Percentiles rank a stretch among this genome's conserved stretches.
Conservation (phyloP, 2,329 filamentous ascomycete genomes). For the Penicillium vulpinum region DNA sequence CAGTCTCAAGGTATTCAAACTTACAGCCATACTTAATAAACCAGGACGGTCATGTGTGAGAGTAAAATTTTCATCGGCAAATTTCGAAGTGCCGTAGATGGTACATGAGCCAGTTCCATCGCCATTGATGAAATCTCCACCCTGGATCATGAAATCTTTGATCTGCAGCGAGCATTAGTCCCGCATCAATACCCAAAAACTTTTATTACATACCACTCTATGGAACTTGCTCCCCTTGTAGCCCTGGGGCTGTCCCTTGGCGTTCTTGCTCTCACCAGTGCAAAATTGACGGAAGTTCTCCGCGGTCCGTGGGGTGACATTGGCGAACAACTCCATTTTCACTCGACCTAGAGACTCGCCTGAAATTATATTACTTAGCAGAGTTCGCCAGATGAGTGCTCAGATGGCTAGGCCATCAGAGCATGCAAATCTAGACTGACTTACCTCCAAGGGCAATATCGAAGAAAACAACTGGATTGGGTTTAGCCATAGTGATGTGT, state of each 20-base stretch:
- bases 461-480: slow-evolving; percentile 51
- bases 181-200: background rate
- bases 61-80: slow-evolving; percentile 87
- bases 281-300: slow-evolving; percentile 98
- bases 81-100: slow-evolving; percentile 83
- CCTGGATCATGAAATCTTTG: slow-evolving; percentile 95
- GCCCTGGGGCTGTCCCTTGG: slow-evolving; percentile 75
- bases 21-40: slow-evolving; percentile 87
- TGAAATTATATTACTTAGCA: slow-evolving; percentile 36
- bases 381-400: background rate
- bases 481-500: slow-evolving; percentile 13
- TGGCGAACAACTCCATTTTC: slow-evolving; percentile 85
- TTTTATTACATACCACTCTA: slow-evolving; percentile 67
- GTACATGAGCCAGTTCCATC: slow-evolving; percentile 85
- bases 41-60: slow-evolving; percentile 77
- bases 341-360: slow-evolving; percentile 84
- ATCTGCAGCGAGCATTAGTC: slow-evolving; percentile 58
- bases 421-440: slow-evolving; percentile 5
- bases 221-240: slow-evolving; percentile 97
- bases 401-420: background rate
- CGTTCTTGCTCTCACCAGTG: slow-evolving; percentile 85
- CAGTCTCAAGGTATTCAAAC: slow-evolving; percentile 36
- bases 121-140: slow-evolving; percentile 91
- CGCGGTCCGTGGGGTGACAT: slow-evolving; percentile 80
- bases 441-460: slow-evolving; percentile 51